phyloP scores from a whole-genome alignment of 2,329 filamentous ascomycete genomes.

The Huntiella bhutanensis region DNA sequence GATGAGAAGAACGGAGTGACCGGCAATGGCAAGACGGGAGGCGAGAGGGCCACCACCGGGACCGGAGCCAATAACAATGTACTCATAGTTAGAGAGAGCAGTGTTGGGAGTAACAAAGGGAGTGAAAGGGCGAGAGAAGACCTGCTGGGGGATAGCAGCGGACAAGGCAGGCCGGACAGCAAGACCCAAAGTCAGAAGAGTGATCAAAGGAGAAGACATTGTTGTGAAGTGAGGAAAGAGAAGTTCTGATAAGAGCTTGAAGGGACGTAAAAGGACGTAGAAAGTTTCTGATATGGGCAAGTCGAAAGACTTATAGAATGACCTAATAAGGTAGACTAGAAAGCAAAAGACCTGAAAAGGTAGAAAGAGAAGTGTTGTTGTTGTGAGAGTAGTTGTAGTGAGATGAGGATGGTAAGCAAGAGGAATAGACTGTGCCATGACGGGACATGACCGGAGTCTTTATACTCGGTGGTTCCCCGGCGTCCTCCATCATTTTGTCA shows the following conservation, averaged over 20 bases:
- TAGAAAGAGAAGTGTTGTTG: neutral
- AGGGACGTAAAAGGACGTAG: neutral
- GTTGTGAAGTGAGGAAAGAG: too few species aligned
- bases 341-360: neutral
- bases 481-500: too few species aligned
- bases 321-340: neutral
- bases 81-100: constrained; percentile 26
- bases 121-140: neutral
- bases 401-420: too few species aligned
- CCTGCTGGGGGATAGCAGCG: neutral
- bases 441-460: too few species aligned
- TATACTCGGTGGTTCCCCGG: too few species aligned
- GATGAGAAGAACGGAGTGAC: constrained; percentile 36
- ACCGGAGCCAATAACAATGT: constrained; percentile 39
- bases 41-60: constrained; percentile 36
- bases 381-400: neutral
- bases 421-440: too few species aligned
- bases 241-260: too few species aligned
- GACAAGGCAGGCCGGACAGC: neutral
- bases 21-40: constrained; percentile 34
- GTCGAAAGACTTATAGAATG: neutral
- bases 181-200: neutral
- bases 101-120: constrained; percentile 6
- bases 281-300: neutral
- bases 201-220: too few species aligned